Base-by-base conservation (phyloP, 2,329 filamentous ascomycete genomes). In the Ceratocystiopsis minuta region DNA sequence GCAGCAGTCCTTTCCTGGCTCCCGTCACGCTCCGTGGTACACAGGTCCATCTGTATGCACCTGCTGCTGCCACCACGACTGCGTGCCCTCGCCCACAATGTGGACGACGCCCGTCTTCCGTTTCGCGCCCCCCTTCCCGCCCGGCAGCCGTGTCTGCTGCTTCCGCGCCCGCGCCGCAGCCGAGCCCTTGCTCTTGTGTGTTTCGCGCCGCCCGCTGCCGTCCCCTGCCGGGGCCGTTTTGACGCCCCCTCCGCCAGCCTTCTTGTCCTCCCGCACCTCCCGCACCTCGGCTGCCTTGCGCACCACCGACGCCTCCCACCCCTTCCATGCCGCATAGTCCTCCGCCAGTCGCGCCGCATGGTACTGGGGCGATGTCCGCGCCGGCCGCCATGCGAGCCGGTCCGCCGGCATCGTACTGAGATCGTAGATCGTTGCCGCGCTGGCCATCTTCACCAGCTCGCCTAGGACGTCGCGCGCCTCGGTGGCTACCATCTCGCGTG, bases 261-360 rank as follows among this genome's bases (percentile, higher is more conserved):
- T n/a, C n/a, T n/a, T n/a, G n/a, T n/a, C n/a, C n/a, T n/a, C n/a
- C n/a, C 49, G 17, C 31, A 49, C 46, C 34, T 49, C 43, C 24
- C 52, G 43, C 41, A 72, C 54, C 7, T 62, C 57, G 41, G 56
- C 55, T 3, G 64, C 65, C 60, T 75, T 77, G 52, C 64, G 62
- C 12, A 70, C 52, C 32, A 78, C 67, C 7, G 64, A 62, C 18
- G 64, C 60, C 50, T 68, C 64, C 75, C 75, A 78, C 45, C 60
- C 58, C 51, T 63, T 65, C 75, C 74, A 78, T 1, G 66, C 61
- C 18, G 68, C 75, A 52, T 72, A 79, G 48, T 80, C 70, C 57
- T 83, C 78, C 44, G 64, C 67, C 55, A 78, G 70, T 54, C 65
- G 68, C 16, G 75, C 76, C 11, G 75, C 74, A 46, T 78, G 72